Evolutionary conservation across 2,329 filamentous ascomycete species (phyloP).

Genomic region (Trichoderma sp.): DNA sequence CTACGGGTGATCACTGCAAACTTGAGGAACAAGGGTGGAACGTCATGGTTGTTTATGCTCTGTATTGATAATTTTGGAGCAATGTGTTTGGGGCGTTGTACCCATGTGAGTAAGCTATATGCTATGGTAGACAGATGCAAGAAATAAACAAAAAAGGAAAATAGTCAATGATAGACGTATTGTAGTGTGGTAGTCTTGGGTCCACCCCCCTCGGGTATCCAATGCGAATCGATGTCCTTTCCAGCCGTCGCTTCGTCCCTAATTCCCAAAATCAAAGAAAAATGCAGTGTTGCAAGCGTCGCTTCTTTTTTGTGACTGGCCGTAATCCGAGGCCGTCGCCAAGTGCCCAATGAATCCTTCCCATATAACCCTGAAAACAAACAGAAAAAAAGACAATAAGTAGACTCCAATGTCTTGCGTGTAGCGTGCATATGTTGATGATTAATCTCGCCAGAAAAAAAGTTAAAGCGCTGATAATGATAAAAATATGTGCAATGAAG

Average conservation of each 20-base stretch:
- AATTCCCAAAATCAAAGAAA: neutral
- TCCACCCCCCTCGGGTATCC: slow-evolving; percentile 12
- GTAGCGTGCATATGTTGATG: neutral
- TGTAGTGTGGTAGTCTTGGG: neutral
- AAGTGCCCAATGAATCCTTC: neutral
- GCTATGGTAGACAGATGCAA: neutral
- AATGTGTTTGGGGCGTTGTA: neutral
- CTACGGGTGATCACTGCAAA: neutral
- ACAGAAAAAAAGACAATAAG: neutral
- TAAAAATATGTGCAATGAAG: slow-evolving; percentile 2
- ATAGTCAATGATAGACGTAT: neutral
- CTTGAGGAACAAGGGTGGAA: neutral
- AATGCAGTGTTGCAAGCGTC: slow-evolving; percentile 14
- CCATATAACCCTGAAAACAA: neutral
- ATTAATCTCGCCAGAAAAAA: neutral
- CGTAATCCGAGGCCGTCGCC: neutral
- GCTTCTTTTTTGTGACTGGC: neutral
- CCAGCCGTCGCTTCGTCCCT: slow-evolving; percentile 10
- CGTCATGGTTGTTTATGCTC: slow-evolving; percentile 3
- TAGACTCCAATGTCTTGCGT: neutral
- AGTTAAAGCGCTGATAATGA: slow-evolving; percentile 3
- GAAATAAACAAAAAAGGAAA: neutral
- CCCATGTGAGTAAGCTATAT: neutral
- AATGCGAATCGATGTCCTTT: neutral
- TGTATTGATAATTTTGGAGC: slow-evolving; percentile 1